These are phyloP conservation scores for Wallacemonas sp. DNA, from an alignment of 208 protist species.

Conservation along the genomic window DNA sequence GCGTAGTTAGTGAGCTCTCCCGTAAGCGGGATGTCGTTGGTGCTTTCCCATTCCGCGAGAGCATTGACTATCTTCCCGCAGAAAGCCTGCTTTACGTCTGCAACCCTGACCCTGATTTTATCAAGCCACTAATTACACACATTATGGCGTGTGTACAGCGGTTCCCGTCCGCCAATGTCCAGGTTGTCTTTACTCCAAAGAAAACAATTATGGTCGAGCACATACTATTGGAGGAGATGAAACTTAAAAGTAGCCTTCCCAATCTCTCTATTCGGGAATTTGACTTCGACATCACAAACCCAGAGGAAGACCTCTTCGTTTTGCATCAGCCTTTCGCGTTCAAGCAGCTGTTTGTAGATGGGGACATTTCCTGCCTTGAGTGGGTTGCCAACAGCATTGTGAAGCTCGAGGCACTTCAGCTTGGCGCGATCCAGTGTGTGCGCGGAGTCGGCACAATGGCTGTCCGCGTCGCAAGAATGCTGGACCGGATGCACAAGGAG, in stretches of 20 bases:
- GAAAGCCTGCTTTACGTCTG: conserved; percentile 41
- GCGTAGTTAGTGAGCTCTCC: conserved; percentile 14
- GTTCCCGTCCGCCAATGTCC: conserved; percentile 39
- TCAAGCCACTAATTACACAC: conserved; percentile 42
- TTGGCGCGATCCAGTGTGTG: conserved; percentile 58
- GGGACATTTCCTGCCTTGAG: conserved; percentile 57
- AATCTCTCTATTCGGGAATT: conserved; percentile 51
- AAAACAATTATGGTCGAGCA: conserved; percentile 76
- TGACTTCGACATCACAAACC: conserved; percentile 77
- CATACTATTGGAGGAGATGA: conserved; percentile 67
- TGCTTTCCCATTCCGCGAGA: conserved; percentile 38
- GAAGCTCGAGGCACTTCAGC: conserved; percentile 79
- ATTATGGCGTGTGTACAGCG: conserved; percentile 58
- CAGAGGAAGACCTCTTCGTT: conserved; percentile 69
- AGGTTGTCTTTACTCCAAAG: conserved; percentile 67
- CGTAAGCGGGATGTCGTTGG: conserved; percentile 32
- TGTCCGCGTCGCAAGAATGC: conserved; percentile 55
- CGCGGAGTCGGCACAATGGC: conserved; percentile 59
- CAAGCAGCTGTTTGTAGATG: conserved; percentile 69
- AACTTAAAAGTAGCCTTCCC: conserved; percentile 53
- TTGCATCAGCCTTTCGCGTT: conserved; percentile 75
- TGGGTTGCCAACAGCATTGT: conserved; percentile 78
- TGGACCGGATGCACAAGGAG: conserved; percentile 71
- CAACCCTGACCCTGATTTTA: conserved; percentile 36
- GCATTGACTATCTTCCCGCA: conserved; percentile 38